A percentile compares a stretch with the other conserved stretches of the same genome.
phyloP scores from a whole-genome alignment of 208 protist species.

The Crithidia brevicula region DNA sequence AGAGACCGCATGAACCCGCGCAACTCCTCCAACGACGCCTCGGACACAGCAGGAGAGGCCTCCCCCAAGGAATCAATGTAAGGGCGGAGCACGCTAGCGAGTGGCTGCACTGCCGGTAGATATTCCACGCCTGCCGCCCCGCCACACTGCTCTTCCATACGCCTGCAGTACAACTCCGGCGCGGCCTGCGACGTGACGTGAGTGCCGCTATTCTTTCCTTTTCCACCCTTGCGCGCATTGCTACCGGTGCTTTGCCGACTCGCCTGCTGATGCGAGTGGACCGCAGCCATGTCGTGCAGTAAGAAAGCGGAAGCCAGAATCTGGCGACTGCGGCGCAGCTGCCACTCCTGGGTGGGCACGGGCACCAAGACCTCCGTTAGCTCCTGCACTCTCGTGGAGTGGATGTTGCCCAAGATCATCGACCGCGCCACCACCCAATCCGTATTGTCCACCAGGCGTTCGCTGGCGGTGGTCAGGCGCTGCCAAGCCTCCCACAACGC shows the following conservation, averaged over 20 bases:
- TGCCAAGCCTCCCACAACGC: conserved; percentile 39
- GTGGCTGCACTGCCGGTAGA: conserved; percentile 45
- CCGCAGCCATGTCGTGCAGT: conserved; percentile 65
- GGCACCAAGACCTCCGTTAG: conserved; percentile 60
- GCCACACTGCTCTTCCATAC: conserved; percentile 7
- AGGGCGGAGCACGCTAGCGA: conserved; percentile 39
- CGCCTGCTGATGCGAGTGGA: conserved; percentile 45
- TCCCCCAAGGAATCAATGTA: conserved; percentile 43
- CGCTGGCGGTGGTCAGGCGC: conserved; percentile 17
- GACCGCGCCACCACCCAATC: conserved; percentile 72
- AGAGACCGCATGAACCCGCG: conserved; percentile 29
- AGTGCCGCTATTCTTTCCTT: conserved; percentile 26
- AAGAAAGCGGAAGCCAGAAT: conserved; percentile 66
- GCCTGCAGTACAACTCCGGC: conserved; percentile 28
- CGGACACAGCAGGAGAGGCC: conserved; percentile 13
- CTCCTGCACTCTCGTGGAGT: conserved; percentile 50
- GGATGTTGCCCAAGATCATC: conserved; percentile 78
- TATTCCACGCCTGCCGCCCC: conserved; percentile 19
- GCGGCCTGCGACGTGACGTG: not conserved
- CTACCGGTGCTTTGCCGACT: conserved; percentile 31
- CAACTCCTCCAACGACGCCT: conserved; percentile 21
- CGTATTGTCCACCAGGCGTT: conserved; percentile 72
- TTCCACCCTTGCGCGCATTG: conserved; percentile 35
- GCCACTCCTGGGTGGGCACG: conserved; percentile 41
- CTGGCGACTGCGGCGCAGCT: conserved; percentile 46